A percentile compares a stretch with the other conserved stretches of the same genome.
Evolutionary conservation across 495 filamentous ascomycete genomes (phyloP).

Genomic region (Jackrogersella multiformis): DNA sequence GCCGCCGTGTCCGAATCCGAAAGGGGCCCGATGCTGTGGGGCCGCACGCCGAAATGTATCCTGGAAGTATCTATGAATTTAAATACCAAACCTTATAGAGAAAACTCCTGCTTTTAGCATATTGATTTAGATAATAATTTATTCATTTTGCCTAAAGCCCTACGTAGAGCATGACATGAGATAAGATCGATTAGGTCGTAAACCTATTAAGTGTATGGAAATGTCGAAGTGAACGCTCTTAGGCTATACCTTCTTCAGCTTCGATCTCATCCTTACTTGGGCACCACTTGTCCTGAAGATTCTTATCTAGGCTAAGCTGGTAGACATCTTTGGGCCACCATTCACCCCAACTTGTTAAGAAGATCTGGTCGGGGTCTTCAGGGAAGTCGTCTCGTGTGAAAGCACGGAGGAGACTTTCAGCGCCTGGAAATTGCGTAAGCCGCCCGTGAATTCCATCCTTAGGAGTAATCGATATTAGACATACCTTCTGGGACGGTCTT

Average conservation of each 20-base stretch:
- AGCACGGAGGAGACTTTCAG: conserved; percentile 51
- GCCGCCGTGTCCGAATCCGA: background rate
- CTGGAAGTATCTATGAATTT: background rate
- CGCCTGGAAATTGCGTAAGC: conserved; percentile 42
- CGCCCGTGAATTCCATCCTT: background rate
- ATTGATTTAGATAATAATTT: no score
- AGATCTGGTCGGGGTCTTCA: conserved; percentile 56
- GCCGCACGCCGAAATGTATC: background rate
- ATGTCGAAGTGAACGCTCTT: background rate
- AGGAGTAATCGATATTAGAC: conserved; percentile 6
- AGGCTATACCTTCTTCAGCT: conserved; percentile 48
- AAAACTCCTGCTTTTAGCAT: no score
- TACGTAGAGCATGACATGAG: no score
- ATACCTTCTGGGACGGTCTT: conserved; percentile 52
- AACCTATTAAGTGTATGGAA: no score
- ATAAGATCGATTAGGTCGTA: no score
- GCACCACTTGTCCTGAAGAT: conserved; percentile 57
- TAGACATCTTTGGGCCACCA: conserved; percentile 58
- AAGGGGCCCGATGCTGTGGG: background rate
- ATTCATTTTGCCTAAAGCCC: no score
- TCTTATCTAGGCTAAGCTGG: conserved; percentile 47
- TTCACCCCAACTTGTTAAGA: conserved; percentile 60
- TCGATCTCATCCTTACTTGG: conserved; percentile 55
- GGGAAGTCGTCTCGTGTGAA: conserved; percentile 55
- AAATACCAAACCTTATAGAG: background rate